phyloP scores from a whole-genome alignment of 2,329 filamentous ascomycete species.

The Diaporthe destruens region DNA sequence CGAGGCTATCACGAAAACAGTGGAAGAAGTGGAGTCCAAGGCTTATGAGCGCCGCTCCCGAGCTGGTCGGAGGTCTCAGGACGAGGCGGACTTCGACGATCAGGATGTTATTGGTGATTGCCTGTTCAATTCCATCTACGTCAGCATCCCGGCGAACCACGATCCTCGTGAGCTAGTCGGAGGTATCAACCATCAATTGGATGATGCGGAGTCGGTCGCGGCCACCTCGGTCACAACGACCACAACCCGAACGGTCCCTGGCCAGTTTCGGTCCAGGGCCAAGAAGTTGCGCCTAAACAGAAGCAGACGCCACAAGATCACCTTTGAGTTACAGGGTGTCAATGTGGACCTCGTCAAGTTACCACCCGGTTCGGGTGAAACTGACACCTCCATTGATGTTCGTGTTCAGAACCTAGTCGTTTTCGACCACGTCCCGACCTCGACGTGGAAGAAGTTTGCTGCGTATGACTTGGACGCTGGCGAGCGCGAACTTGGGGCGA shows the following conservation, averaged over 20 bases:
- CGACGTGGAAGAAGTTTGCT: constrained; percentile 98
- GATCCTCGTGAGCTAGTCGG: constrained; percentile 85
- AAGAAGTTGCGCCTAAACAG: constrained; percentile 80
- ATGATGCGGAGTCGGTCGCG: constrained; percentile 92
- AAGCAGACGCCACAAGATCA: constrained; percentile 94
- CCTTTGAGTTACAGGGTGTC: constrained; percentile 90
- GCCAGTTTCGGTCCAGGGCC: constrained; percentile 55
- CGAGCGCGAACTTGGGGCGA: constrained; percentile 86
- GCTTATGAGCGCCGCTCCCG: constrained; percentile 80
- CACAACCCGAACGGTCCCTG: constrained; percentile 61
- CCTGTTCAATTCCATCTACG: constrained; percentile 98
- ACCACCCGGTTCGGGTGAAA: constrained; percentile 81
- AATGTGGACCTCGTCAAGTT: constrained; percentile 86
- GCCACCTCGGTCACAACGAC: constrained; percentile 77
- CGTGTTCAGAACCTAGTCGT: constrained; percentile 87
- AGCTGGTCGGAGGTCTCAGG: constrained; percentile 66
- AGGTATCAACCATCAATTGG: constrained; percentile 89
- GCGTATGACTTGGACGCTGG: constrained; percentile 91
- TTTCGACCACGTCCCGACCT: constrained; percentile 93
- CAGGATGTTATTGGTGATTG: constrained; percentile 94
- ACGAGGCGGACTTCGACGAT: constrained; percentile 75
- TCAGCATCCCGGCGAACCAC: constrained; percentile 87
- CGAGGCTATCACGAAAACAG: constrained; percentile 86
- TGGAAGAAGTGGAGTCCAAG: constrained; percentile 86
- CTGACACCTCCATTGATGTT: constrained; percentile 88